phyloP scores from a whole-genome alignment of 805 yeast species.

The Kodamaea kaohsiungensis region DNA sequence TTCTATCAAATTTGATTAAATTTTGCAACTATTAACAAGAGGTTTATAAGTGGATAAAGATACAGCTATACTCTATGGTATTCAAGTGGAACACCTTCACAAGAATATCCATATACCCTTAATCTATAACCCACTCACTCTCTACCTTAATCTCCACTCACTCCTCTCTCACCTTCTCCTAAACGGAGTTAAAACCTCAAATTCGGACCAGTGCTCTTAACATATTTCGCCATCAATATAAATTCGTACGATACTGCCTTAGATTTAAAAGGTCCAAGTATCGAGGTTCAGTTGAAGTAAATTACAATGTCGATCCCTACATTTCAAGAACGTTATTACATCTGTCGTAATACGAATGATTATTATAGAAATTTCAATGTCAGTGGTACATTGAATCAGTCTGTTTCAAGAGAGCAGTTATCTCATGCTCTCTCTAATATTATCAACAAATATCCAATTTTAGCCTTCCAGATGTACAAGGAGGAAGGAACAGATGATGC shows the following conservation, averaged over 20 bases:
- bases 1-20: too few species aligned
- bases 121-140: too few species aligned
- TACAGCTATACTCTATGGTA: too few species aligned
- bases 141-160: too few species aligned
- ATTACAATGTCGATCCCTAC: neutral
- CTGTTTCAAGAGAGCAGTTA: neutral
- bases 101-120: too few species aligned
- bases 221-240: neutral
- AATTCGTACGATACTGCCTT: neutral
- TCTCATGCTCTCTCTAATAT: neutral
- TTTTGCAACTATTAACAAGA: too few species aligned
- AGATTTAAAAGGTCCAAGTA: neutral
- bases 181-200: too few species aligned
- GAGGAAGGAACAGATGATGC: conserved; percentile 1
- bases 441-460: neutral
- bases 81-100: too few species aligned
- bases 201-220: too few species aligned
- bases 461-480: conserved; percentile 3
- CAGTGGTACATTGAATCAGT: neutral
- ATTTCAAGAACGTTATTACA: conserved; percentile 1
- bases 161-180: too few species aligned
- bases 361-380: conserved; percentile 3
- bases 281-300: too few species aligned
- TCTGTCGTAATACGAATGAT: conserved; percentile 1
- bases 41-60: too few species aligned